Evolutionary conservation across 768 basidiomycete genomes (phyloP), one percentile per base, ranked within the genome.

Genomic region (Rossbeevera mucosa): DNA sequence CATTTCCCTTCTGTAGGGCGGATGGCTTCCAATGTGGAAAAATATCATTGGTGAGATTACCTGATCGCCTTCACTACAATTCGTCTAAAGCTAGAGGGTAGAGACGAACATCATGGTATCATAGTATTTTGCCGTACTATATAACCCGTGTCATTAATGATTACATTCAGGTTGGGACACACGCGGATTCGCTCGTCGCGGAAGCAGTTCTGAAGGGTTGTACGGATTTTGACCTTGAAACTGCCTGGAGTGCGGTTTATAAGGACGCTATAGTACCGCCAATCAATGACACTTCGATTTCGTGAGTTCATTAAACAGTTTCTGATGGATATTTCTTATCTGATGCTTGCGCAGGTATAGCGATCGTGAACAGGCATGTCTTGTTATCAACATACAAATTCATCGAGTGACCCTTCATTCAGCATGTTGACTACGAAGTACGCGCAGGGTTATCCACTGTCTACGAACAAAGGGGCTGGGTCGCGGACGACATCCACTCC

Each of bases 11-110:
- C 56, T 30, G 7, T 57, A 76, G 82, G 80, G 86, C 14, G 90
- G 90, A 3, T 89, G 89, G 87, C 70, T 92, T 31, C 90, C 90
- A 0, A 91, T 91, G 88, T 92, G 90, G 90, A 91, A 91, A 70
- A 91, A 91, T 55, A 78, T 91, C 13, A 80, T 86, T 22, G 82
- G 82, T 80, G 44, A 55, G 72, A 57, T 25, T 22, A 0, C 18
- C 12, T 25, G 12, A 43, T 25, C 18, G 3, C n/a, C 14, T 20
- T 41, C 20, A 38, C 2, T 7, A 13, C 2, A 4, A 24, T 31
- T 24, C 16, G 22, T 31, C 29, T 52, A 14, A 56, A 18, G 0
- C 8, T 9, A 12, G 12, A 22, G 7, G 22, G 24, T 44, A 73
- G 86, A 92, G 62, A 91, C 89, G 1, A 92, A 89, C 58, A 90